Conservation (phyloP, 2,329 filamentous ascomycete genomes). For the Colletotrichum filicis region DNA sequence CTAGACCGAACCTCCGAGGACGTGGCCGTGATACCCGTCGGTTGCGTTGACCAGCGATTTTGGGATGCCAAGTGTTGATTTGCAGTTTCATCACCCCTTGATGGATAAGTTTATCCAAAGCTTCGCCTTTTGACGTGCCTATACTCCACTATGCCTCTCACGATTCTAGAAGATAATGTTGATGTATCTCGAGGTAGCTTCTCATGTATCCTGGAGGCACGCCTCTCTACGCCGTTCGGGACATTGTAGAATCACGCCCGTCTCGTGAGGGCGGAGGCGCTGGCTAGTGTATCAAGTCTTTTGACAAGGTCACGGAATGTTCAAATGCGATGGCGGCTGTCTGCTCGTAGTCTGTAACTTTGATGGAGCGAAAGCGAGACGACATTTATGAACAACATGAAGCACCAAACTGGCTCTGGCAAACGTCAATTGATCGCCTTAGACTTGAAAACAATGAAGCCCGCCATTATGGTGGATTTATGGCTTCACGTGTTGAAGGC, state of each 20-base stretch:
- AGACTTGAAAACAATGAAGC: no score
- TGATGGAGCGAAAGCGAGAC: no score
- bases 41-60: not conserved
- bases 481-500: no score
- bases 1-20: not conserved
- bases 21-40: not conserved
- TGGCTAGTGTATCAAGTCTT: not conserved
- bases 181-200: not conserved
- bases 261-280: not conserved
- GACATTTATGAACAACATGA: no score
- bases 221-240: not conserved
- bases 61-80: constrained; percentile 15
- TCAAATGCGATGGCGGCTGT: not conserved
- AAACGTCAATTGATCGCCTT: no score
- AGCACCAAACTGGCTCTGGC: no score
- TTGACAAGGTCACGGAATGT: not conserved
- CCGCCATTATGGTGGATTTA: no score
- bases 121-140: not conserved
- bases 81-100: constrained; percentile 19
- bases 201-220: not conserved
- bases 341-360: not conserved
- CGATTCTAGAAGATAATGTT: not conserved
- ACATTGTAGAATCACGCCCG: not conserved
- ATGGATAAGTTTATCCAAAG: constrained; percentile 10
- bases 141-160: not conserved